A percentile compares a stretch with the other conserved stretches of the same genome.
Conservation (phyloP, 129 eudicot species). For the Logfia minima region DNA sequence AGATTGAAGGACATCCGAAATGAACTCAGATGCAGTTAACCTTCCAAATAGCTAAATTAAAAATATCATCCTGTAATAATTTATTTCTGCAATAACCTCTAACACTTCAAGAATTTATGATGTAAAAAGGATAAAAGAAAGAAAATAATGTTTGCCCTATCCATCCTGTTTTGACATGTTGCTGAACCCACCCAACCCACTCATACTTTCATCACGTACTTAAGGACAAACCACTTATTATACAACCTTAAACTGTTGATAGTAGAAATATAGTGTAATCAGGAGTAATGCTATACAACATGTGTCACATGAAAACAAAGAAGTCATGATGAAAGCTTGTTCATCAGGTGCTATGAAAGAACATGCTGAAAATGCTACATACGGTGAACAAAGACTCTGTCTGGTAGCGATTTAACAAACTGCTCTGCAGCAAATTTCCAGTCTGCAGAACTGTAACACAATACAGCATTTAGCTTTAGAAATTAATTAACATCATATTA, state of each 20-base stretch:
- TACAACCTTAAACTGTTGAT: constrained; percentile 6
- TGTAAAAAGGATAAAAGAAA: not conserved
- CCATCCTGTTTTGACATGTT: not conserved
- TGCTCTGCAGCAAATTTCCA: constrained; percentile 97
- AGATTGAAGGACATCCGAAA: not conserved
- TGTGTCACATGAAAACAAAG: not conserved
- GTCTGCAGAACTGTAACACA: constrained; percentile 69
- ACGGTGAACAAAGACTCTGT: constrained; percentile 91
- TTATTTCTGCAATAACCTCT: not conserved
- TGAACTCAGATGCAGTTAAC: not conserved
- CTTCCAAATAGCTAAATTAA: not conserved
- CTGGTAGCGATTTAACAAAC: constrained; percentile 75
- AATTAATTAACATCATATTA: constrained; percentile 2
- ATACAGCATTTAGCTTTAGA: constrained; percentile 14
- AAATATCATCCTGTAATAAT: too few species aligned
- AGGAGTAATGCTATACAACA: not conserved
- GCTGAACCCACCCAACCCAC: not conserved
- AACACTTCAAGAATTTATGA: not conserved
- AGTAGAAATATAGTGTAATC: not conserved
- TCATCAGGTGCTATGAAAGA: constrained; percentile 1
- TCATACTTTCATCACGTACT: not conserved
- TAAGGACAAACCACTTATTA: not conserved
- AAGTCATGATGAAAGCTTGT: constrained; percentile 7
- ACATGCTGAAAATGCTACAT: constrained; percentile 39
- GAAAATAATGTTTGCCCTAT: not conserved